A percentile compares a stretch with the other conserved stretches of the same genome.
phyloP scores from a whole-genome alignment of 148 eudicot genomes.

The Rhododendron griersonianum region DNA sequence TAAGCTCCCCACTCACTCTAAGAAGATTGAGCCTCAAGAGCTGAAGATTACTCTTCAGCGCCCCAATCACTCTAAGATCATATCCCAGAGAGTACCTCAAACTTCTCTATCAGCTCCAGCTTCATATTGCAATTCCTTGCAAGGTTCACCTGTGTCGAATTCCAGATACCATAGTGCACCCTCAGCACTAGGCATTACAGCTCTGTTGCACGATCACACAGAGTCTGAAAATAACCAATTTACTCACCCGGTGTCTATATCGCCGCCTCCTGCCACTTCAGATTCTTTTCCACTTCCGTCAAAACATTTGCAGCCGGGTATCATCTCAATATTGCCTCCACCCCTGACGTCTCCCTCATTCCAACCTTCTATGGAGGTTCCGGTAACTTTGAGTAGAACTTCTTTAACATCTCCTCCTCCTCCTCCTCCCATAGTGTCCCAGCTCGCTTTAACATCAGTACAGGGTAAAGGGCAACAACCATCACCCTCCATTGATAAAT shows the following conservation, averaged over 20 bases:
- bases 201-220: conserved; percentile 58
- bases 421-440: not conserved
- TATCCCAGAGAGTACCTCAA: conserved; percentile 42
- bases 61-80: conserved; percentile 41
- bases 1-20: conserved; percentile 38
- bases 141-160: conserved; percentile 43
- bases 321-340: conserved; percentile 11
- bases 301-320: conserved; percentile 15
- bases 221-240: conserved; percentile 23
- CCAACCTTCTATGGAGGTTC: conserved; percentile 8
- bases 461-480: not conserved
- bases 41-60: conserved; percentile 33
- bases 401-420: conserved; percentile 3
- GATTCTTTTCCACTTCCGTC: conserved; percentile 23
- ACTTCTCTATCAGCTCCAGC: conserved; percentile 41
- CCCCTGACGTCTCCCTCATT: conserved; percentile 8
- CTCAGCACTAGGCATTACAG: conserved; percentile 65
- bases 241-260: conserved; percentile 17
- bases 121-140: conserved; percentile 36
- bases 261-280: conserved; percentile 26
- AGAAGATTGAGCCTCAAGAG: conserved; percentile 23
- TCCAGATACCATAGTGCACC: conserved; percentile 58
- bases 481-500: not conserved
- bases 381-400: not conserved
- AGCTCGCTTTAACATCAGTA: conserved; percentile 2